Base-by-base conservation (phyloP, 1,139 yeast species). In the Saccharomyces pastorianus region DNA sequence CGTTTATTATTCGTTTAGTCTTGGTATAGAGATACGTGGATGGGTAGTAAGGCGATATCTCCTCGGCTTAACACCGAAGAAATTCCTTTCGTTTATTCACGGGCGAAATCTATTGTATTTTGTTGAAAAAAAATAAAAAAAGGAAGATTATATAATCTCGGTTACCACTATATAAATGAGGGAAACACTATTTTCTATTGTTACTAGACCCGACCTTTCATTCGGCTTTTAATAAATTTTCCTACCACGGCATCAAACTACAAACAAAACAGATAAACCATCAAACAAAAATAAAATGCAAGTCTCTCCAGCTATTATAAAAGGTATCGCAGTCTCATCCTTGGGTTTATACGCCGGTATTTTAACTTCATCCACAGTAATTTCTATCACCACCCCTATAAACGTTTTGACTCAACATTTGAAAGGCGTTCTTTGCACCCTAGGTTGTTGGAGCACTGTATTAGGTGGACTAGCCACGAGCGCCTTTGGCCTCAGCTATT, bases 341-440 rank as follows among this genome's bases (percentile, higher is more conserved):
- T 84, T 90, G 85, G 91, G 96, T 73, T 80, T 90, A 59, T 96
- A 96, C 69, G 86, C 96, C 42, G 97, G 97, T 64, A 83, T 87
- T 82, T 93, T 95, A 61, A 88, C 95, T 54, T 93, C 96, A 48
- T 80, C 88, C 48, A 72, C 87, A 53, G 73, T 87, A 58, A 75
- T 86, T 52, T 79, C 76, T 11, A 52, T 57, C 20, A 56, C 55
- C 29, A 59, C 65, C 14, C 67, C 65, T 14, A 53, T 59, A 47
- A 67, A 66, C 11, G 62, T 68, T 4, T 53, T 69, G 4, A 55
- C 58, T 6, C 58, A 61, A 27, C 63, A 64, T 23, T 53, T 69
- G 29, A 60, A 56, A 14, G 59, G 56, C 26, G 64, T 63, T 8
- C 50, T 69, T 4, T 59, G 63, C 32, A 58, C 51, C 7, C 54